phyloP scores from a whole-genome alignment of 306 rosid genomes.

The Castanea mollissima region DNA sequence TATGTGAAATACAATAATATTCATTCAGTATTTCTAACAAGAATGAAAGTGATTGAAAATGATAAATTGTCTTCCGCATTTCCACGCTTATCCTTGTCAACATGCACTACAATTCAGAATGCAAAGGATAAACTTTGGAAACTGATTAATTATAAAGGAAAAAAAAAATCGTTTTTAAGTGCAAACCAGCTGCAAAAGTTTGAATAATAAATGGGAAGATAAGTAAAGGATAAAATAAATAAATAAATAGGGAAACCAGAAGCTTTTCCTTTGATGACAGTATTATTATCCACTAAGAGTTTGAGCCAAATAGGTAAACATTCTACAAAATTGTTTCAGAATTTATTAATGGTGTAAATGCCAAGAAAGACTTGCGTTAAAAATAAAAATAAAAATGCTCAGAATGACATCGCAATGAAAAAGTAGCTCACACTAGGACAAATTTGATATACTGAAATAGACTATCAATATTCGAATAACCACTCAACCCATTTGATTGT shows the following conservation, averaged over 20 bases:
- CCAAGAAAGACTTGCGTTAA: no score
- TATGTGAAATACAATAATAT: no score
- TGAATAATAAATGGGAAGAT: background rate
- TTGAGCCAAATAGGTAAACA: background rate
- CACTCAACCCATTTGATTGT: no score
- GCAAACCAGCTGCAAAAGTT: conserved; percentile 1
- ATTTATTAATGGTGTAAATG: no score
- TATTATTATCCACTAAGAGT: background rate
- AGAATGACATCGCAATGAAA: no score
- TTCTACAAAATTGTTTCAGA: no score
- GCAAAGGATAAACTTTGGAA: background rate
- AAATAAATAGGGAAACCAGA: background rate
- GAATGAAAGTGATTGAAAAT: background rate
- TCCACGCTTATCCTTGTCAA: conserved; percentile 11
- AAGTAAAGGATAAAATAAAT: background rate
- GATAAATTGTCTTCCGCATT: no score
- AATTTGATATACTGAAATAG: no score
- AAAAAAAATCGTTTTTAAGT: background rate
- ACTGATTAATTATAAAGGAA: background rate
- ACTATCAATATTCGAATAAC: no score
- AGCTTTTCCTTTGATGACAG: background rate
- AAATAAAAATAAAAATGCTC: no score
- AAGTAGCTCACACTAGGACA: no score
- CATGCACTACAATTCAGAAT: background rate
- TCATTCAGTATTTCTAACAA: no score